These are phyloP conservation scores for Amylocarpus encephaloides DNA, from an alignment of 2,329 filamentous ascomycete species.

Conservation along the genomic window DNA sequence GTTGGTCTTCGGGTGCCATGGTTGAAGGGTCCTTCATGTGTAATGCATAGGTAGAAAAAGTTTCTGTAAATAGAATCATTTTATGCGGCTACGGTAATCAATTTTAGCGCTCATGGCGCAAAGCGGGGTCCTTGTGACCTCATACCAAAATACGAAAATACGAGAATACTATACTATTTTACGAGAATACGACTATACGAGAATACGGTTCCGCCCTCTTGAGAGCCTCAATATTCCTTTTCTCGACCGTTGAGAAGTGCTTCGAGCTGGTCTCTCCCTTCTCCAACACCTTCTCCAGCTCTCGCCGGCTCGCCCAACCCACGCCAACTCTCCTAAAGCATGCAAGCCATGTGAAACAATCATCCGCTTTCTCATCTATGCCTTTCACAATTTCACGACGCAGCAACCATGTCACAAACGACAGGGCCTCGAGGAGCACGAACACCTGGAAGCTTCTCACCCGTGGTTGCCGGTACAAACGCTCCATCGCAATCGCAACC, in stretches of 20 bases:
- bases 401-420: conserved; percentile 21
- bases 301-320: not conserved
- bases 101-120: not conserved
- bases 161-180: not conserved
- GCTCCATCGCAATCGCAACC: conserved; percentile 14
- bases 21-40: not conserved
- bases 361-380: conserved; percentile 9
- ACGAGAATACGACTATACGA: not conserved
- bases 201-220: not conserved
- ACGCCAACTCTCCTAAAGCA: not conserved
- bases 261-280: not conserved
- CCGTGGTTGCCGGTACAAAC: conserved; percentile 22
- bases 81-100: too few relatives aligned
- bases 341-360: conserved; percentile 23
- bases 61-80: too few relatives aligned
- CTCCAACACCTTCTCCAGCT: not conserved
- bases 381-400: conserved; percentile 19
- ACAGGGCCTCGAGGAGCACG: conserved; percentile 23
- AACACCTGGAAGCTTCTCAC: conserved; percentile 31
- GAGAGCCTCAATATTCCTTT: conserved; percentile 5
- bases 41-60: too few relatives aligned
- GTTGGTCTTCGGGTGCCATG: conserved; percentile 3
- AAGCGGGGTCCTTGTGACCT: not conserved
- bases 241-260: not conserved
- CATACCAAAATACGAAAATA: not conserved